phyloP scores from a whole-genome alignment of 805 yeast species.

The Saccharomycopsis sp. region DNA sequence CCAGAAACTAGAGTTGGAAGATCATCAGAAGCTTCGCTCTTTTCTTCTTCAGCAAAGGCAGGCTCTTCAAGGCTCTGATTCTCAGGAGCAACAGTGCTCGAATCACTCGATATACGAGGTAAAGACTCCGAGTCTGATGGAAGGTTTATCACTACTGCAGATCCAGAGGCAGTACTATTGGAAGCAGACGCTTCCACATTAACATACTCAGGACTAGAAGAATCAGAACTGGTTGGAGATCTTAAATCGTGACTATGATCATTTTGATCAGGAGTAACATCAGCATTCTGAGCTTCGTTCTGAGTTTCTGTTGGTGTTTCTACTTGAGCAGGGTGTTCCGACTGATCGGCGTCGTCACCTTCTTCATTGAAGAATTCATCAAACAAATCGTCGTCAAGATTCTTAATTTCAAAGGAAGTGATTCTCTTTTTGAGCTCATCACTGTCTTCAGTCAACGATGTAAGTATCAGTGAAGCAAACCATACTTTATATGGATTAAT shows the following conservation, averaged over 20 bases:
- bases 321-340: not conserved
- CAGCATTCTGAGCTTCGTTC: not conserved
- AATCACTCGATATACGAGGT: not conserved
- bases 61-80: not conserved
- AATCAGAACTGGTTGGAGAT: not conserved
- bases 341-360: slow-evolving; percentile 24
- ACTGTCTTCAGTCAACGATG: slow-evolving; percentile 53
- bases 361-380: slow-evolving; percentile 21
- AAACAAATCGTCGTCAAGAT: slow-evolving; percentile 29
- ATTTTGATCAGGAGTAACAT: not conserved
- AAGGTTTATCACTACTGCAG: not conserved
- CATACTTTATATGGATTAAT: slow-evolving; percentile 83
- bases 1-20: not conserved
- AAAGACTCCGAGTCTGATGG: not conserved
- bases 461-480: slow-evolving; percentile 68
- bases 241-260: not conserved
- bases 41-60: not conserved
- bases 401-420: slow-evolving; percentile 49
- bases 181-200: not conserved
- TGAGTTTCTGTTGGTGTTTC: not conserved
- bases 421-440: slow-evolving; percentile 44
- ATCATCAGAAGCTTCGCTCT: not conserved
- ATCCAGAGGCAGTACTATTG: not conserved
- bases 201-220: not conserved
- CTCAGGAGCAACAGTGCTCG: not conserved